Percentiles rank a stretch among this genome's conserved stretches.
phyloP scores from a whole-genome alignment of 2,329 filamentous ascomycete species.

The Hypoxylon sp. region DNA sequence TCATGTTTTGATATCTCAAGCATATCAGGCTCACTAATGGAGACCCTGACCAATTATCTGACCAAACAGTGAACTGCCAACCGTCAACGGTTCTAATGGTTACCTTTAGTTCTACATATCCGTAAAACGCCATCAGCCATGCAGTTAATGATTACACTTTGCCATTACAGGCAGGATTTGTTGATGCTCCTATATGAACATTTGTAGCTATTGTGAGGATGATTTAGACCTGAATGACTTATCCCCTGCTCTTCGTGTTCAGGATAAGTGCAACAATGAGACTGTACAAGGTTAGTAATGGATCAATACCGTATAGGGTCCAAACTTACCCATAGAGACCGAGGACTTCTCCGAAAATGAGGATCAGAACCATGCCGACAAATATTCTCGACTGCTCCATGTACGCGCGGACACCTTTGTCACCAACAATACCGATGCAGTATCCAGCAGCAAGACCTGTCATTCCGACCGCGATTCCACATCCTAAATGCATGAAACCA shows the following conservation, averaged over 20 bases:
- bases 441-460: conserved; percentile 95
- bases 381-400: conserved; percentile 97
- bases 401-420: conserved; percentile 92
- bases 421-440: conserved; percentile 94
- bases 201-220: conserved; percentile 10
- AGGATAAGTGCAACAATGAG: conserved; percentile 94
- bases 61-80: conserved; percentile 31
- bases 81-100: conserved; percentile 42
- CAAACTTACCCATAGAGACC: conserved; percentile 91
- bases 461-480: conserved; percentile 90
- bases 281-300: conserved; percentile 60
- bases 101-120: conserved; percentile 49
- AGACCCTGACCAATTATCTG: conserved; percentile 23
- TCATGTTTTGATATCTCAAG: conserved; percentile 18
- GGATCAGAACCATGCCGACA: conserved; percentile 97
- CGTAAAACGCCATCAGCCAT: conserved; percentile 51
- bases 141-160: conserved; percentile 51
- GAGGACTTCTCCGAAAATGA: conserved; percentile 98
- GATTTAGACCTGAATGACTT: conserved; percentile 42
- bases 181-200: conserved; percentile 30
- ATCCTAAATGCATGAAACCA: conserved; percentile 93
- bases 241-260: conserved; percentile 84
- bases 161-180: conserved; percentile 30
- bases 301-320: conserved; percentile 1
- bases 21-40: conserved; percentile 17